phyloP scores from a whole-genome alignment of 2,329 filamentous ascomycete genomes.

The Septoria petroselini region DNA sequence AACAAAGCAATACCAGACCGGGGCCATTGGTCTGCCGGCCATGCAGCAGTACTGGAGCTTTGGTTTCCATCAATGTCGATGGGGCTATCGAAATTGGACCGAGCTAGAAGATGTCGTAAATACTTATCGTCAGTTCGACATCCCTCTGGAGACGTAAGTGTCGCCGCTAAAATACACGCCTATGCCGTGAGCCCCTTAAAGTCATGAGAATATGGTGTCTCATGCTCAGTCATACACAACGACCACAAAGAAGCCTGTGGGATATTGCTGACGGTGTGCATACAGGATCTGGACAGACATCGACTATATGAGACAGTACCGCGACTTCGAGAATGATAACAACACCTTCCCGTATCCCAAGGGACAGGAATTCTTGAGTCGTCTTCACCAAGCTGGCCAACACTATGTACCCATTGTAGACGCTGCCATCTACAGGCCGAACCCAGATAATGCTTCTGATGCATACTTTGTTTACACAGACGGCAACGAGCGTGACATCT shows the following conservation, averaged over 20 bases:
- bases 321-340: constrained; percentile 58
- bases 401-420: constrained; percentile 63
- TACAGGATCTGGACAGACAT: constrained; percentile 33
- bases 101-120: constrained; percentile 58
- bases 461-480: constrained; percentile 48
- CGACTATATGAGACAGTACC: constrained; percentile 60
- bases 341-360: constrained; percentile 51
- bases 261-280: neutral
- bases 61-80: constrained; percentile 79
- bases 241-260: neutral
- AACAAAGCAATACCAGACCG: constrained; percentile 66
- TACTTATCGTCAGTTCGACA: constrained; percentile 53
- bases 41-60: constrained; percentile 81
- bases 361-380: constrained; percentile 52
- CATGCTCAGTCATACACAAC: neutral
- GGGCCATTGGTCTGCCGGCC: constrained; percentile 65
- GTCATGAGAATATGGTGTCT: too few relatives aligned
- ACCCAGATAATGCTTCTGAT: constrained; percentile 66
- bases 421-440: constrained; percentile 67
- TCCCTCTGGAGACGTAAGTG: constrained; percentile 51
- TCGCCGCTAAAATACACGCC: neutral
- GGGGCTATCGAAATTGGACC: constrained; percentile 75
- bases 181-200: too few relatives aligned
- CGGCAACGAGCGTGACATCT: constrained; percentile 37
- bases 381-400: constrained; percentile 53